A percentile compares a stretch with the other conserved stretches of the same genome.
Conservation (phyloP, 495 filamentous ascomycete species). For the Amphirosellinia nigrospora region DNA sequence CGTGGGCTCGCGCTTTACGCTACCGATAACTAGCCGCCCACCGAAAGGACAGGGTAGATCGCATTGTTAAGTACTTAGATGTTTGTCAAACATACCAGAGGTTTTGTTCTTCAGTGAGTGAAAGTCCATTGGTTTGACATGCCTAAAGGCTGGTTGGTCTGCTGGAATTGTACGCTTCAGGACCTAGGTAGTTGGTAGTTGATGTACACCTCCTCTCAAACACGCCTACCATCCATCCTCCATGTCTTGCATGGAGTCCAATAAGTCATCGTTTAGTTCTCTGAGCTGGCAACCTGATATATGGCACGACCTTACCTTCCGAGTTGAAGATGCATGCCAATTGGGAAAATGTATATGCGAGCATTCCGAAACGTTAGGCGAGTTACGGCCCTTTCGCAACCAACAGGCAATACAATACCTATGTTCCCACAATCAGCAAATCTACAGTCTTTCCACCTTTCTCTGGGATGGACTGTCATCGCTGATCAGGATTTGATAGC, state of each 20-base stretch:
- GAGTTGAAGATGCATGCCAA: slow-evolving; percentile 17
- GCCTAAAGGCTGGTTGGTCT: not conserved
- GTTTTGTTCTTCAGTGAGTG: not conserved
- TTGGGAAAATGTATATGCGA: slow-evolving; percentile 7
- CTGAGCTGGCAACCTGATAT: slow-evolving; percentile 21
- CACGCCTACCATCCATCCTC: not conserved
- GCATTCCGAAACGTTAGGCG: slow-evolving; percentile 5
- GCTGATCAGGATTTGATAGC: not conserved
- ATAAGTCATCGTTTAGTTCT: not conserved
- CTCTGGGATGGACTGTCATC: not conserved
- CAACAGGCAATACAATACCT: not conserved
- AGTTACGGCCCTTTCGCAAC: not conserved
- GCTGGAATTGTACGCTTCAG: slow-evolving; percentile 10
- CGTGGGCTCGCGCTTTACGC: not conserved
- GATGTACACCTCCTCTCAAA: not conserved
- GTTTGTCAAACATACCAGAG: not conserved
- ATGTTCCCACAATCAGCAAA: not conserved
- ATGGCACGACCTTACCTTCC: not conserved
- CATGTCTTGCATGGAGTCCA: slow-evolving; percentile 15
- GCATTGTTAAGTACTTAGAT: no score
- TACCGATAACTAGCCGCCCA: not conserved
- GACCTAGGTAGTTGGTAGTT: no score
- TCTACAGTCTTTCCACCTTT: not conserved
- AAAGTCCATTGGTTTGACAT: slow-evolving; percentile 8
- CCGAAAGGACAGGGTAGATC: not conserved